phyloP scores from a whole-genome alignment of 148 eudicot genomes.

The Limonium bicolor region DNA sequence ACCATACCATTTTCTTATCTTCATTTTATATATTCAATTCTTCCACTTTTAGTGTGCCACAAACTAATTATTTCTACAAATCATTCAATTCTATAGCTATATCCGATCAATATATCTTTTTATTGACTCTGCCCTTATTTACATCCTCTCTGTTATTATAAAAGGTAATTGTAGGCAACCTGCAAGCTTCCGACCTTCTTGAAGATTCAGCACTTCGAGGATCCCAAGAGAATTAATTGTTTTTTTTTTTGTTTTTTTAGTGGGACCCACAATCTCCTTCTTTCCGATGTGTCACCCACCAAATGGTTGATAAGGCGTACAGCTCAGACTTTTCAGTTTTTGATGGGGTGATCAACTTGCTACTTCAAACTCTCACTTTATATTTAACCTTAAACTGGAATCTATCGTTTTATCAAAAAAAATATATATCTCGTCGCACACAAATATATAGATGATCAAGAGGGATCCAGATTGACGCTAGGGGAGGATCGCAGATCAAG shows the following conservation, averaged over 20 bases:
- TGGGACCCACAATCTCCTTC: conserved; percentile 4
- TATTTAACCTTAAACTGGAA: too few relatives aligned
- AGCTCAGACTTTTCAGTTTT: conserved; percentile 23
- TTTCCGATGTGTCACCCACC: conserved; percentile 20
- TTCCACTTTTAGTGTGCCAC: neutral
- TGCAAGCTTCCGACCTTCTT: too few relatives aligned
- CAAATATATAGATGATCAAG: too few relatives aligned
- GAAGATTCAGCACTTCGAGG: too few relatives aligned
- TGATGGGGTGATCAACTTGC: too few relatives aligned
- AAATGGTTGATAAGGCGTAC: conserved; percentile 15
- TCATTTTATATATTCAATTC: neutral
- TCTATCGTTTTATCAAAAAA: too few relatives aligned
- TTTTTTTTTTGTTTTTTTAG: neutral
- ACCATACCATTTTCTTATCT: neutral
- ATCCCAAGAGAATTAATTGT: too few relatives aligned
- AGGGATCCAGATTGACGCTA: too few relatives aligned
- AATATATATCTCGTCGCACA: too few relatives aligned
- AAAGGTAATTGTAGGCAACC: too few relatives aligned
- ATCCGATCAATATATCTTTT: neutral
- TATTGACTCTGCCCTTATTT: neutral
- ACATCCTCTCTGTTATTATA: neutral
- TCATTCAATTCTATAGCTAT: neutral
- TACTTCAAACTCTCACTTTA: too few relatives aligned
- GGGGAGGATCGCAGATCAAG: too few relatives aligned
- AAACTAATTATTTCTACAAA: neutral